Percentiles rank a stretch among this genome's conserved stretches.
Conservation (phyloP, 139 green algal genomes). For the Volvox reticuliferus region DNA sequence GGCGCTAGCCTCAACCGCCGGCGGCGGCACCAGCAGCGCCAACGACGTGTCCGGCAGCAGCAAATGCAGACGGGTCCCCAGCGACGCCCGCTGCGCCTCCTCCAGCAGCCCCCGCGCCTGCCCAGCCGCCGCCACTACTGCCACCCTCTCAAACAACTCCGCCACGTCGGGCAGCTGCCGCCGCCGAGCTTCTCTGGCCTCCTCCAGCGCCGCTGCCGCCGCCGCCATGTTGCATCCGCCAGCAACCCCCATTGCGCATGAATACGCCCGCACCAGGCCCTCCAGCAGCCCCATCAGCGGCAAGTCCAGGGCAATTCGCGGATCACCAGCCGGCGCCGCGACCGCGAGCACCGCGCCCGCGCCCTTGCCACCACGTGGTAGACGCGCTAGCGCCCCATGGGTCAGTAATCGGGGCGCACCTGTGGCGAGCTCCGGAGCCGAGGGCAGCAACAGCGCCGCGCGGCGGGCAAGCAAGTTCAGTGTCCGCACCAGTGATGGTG, state of each 20-base stretch:
- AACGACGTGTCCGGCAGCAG: neutral
- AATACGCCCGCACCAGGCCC: slow-evolving; percentile 2
- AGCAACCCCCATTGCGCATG: neutral
- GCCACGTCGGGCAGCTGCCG: neutral
- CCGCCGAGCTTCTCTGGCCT: neutral
- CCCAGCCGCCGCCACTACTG: slow-evolving; percentile 19
- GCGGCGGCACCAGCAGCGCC: neutral
- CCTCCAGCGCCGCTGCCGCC: neutral
- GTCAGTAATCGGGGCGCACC: neutral
- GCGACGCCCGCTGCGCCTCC: slow-evolving; percentile 2
- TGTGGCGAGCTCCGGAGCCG: neutral
- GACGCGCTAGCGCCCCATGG: neutral
- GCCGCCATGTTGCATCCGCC: neutral
- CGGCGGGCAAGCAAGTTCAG: slow-evolving; percentile 17
- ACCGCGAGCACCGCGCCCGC: slow-evolving; percentile 9
- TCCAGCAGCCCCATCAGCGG: neutral
- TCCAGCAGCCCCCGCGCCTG: slow-evolving; percentile 17
- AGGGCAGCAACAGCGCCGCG: slow-evolving; percentile 8
- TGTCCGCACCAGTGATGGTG: neutral
- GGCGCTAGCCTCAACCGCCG: no score
- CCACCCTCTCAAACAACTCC: slow-evolving; percentile 6
- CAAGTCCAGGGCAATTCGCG: neutral
- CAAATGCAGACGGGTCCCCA: neutral
- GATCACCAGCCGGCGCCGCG: neutral
- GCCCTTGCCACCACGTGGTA: slow-evolving; percentile 6